A percentile compares a stretch with the other conserved stretches of the same genome.
phyloP scores from a whole-genome alignment of 208 protist genomes.

The Strigomonas galati region DNA sequence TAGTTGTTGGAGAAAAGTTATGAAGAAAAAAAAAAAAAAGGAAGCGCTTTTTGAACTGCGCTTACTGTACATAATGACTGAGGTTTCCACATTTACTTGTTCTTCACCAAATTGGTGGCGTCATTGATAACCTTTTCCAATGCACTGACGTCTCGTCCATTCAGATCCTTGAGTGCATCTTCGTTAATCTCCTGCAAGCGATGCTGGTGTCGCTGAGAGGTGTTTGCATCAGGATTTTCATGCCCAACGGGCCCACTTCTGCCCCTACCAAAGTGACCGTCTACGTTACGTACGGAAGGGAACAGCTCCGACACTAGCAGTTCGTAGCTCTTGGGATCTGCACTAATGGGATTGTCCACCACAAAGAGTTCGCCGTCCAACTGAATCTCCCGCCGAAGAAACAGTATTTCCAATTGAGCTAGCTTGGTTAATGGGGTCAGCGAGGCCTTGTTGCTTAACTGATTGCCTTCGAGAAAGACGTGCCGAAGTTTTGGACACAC shows the following conservation, averaged over 20 bases:
- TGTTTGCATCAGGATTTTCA: too few relatives aligned
- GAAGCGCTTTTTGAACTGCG: neutral
- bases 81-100: too few relatives aligned
- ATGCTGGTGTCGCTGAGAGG: neutral
- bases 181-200: constrained; percentile 3
- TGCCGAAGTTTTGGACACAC: constrained; percentile 28
- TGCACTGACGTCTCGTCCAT: neutral
- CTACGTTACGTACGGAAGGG: constrained; percentile 48
- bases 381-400: constrained; percentile 35
- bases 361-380: constrained; percentile 39
- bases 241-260: too few relatives aligned
- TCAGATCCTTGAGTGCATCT: neutral
- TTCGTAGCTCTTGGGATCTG: constrained; percentile 30
- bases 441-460: constrained; percentile 29
- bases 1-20: too few relatives aligned
- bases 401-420: constrained; percentile 34
- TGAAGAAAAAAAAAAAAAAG: neutral
- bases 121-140: neutral
- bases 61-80: neutral
- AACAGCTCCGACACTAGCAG: constrained; percentile 22
- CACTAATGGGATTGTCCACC: constrained; percentile 78
- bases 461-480: constrained; percentile 64
- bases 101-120: neutral
- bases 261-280: constrained; percentile 24
- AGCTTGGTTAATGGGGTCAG: constrained; percentile 40